Evolutionary conservation across 805 yeast species (phyloP), one percentile per base, ranked within the genome.

Genomic region (Cyberlindnera xylosilytica): DNA sequence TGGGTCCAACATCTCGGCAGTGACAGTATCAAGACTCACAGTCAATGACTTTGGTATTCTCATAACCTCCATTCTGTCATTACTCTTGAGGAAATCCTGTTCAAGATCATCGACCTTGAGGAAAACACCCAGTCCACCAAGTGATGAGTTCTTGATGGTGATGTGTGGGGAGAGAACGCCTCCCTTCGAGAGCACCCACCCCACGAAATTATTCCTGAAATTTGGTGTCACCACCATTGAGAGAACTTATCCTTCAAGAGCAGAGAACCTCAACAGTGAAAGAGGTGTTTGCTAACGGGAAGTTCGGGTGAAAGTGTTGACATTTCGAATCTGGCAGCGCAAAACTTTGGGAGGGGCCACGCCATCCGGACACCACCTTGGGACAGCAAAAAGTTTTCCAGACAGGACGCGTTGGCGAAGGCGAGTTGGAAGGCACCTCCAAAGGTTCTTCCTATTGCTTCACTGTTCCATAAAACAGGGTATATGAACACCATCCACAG

Each of bases 41-140:
- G 65, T 55, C 6, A 55, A 36, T 0, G 24, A n/a, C 5, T 50
- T 41, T 0, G 77, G 74, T 1, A 74, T 55, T 36, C 77, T 53
- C 39, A 74, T 39, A 8, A 74, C 47, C 40, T 64, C 71, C 13
- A 66, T 38, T 2, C 50, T 42, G 1, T 45, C 56, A 11, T 38
- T 45, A 1, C 9, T 9, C 4, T 44, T 8, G 3, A 47, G 24
- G 10, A 8, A 32, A 4, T 31, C 17, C 2, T 26, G 6, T 6
- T 10, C n/a, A 5, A 26, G 6, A 9, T 8, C 29, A 2, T 35
- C 26, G 2, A 46, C 9, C 6, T 51, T 45, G 17, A 52, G 58
- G 49, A 64, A 68, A 1, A 69, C 60, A 2, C 73, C 74, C 1
- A 60, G 50, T 6, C 77, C 73, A 3, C 66, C 66, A 2, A 54